These are phyloP conservation scores for Colletotrichum siamense DNA, from an alignment of 2,329 filamentous ascomycete species.

Conservation along the genomic window DNA sequence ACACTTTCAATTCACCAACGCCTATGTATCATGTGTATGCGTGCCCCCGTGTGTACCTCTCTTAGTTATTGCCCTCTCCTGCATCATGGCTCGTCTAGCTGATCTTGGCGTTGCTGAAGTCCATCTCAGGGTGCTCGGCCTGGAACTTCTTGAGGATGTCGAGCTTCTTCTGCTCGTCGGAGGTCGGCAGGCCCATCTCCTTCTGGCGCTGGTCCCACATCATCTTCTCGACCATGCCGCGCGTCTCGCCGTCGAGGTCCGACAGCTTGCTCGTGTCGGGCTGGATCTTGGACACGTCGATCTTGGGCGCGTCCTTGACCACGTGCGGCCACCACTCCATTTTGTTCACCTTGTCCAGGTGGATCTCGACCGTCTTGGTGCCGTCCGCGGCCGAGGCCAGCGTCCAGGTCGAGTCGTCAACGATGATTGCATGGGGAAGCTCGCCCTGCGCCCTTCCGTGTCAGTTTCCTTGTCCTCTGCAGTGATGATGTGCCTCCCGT, in stretches of 20 bases:
- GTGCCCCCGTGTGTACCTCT: neutral
- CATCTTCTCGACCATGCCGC: slow-evolving; percentile 99
- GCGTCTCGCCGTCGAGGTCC: slow-evolving; percentile 93
- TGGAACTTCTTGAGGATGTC: slow-evolving; percentile 95
- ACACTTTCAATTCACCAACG: neutral
- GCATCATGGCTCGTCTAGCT: slow-evolving; percentile 25
- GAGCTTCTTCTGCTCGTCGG: slow-evolving; percentile 93
- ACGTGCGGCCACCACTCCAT: slow-evolving; percentile 99
- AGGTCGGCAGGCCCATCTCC: slow-evolving; percentile 86
- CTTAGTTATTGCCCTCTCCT: neutral
- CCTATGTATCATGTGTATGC: neutral
- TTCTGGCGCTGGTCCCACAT: slow-evolving; percentile 99
- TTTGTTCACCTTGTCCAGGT: slow-evolving; percentile 95
- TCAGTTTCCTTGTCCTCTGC: neutral
- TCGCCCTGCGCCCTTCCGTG: slow-evolving; percentile 67
- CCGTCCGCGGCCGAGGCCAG: slow-evolving; percentile 76
- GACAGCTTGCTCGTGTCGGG: slow-evolving; percentile 91
- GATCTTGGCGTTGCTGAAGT: slow-evolving; percentile 75
- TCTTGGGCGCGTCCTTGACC: slow-evolving; percentile 82
- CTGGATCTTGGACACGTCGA: slow-evolving; percentile 94
- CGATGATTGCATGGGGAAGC: slow-evolving; percentile 77
- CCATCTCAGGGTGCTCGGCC: slow-evolving; percentile 75
- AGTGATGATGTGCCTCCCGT: accelerated
- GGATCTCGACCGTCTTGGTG: slow-evolving; percentile 72
- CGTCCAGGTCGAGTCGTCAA: slow-evolving; percentile 95